A percentile compares a stretch with the other conserved stretches of the same genome.
Evolutionary conservation across 2,329 filamentous ascomycete species (phyloP).

Genomic region (Hymenoscyphus linearis): DNA sequence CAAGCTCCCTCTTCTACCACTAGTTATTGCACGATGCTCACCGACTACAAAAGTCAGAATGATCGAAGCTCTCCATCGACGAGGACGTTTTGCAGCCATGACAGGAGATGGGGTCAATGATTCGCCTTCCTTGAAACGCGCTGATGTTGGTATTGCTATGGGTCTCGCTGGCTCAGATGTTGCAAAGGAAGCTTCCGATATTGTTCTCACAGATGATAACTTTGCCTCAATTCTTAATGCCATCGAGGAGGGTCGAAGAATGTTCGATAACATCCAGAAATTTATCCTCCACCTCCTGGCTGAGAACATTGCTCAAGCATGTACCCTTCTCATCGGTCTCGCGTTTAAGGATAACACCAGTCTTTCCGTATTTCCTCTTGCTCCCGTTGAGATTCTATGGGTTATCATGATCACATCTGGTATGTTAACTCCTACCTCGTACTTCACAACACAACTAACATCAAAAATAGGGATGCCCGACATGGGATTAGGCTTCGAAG

Average conservation of each 20-base stretch:
- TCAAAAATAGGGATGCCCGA: background rate
- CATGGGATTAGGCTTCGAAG: slow-evolving; percentile 4
- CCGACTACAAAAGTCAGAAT: slow-evolving; percentile 75
- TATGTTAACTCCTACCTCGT: slow-evolving; percentile 2
- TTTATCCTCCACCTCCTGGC: slow-evolving; percentile 56
- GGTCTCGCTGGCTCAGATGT: slow-evolving; percentile 57
- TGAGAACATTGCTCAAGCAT: slow-evolving; percentile 79
- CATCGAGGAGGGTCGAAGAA: slow-evolving; percentile 64
- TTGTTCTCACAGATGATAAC: slow-evolving; percentile 64
- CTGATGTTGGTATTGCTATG: slow-evolving; percentile 64
- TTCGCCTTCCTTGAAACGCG: slow-evolving; percentile 49
- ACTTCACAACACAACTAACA: background rate
- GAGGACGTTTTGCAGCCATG: slow-evolving; percentile 59
- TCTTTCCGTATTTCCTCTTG: slow-evolving; percentile 79
- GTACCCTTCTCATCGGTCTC: slow-evolving; percentile 74
- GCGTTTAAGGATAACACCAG: slow-evolving; percentile 68
- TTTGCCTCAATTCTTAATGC: slow-evolving; percentile 69
- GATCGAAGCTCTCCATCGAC: slow-evolving; percentile 77
- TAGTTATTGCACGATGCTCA: slow-evolving; percentile 48
- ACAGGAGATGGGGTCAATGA: slow-evolving; percentile 43
- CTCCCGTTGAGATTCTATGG: slow-evolving; percentile 85
- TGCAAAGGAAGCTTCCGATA: slow-evolving; percentile 55
- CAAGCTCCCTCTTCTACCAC: slow-evolving; percentile 41
- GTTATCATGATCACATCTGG: slow-evolving; percentile 91
- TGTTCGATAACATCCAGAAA: slow-evolving; percentile 73